phyloP scores from a whole-genome alignment of 2,329 filamentous ascomycete species.

The Elsinoe fawcettii region DNA sequence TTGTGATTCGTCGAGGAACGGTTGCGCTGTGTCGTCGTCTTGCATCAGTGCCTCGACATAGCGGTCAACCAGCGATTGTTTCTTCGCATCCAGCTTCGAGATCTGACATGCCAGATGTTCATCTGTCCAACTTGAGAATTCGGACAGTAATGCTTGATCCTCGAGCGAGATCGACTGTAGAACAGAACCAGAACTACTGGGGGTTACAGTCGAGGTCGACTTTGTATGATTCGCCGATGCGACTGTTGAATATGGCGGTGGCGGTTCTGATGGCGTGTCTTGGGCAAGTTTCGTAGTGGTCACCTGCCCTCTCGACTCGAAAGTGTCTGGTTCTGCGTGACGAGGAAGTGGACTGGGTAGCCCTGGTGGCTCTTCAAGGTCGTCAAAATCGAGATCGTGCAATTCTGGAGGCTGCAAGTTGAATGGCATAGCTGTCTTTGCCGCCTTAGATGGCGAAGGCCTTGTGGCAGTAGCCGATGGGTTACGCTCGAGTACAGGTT shows the following conservation, averaged over 20 bases:
- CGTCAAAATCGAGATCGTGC: neutral
- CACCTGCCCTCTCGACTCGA: constrained; percentile 15
- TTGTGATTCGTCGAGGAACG: constrained; percentile 19
- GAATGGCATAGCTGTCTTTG: neutral
- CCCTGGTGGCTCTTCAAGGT: neutral
- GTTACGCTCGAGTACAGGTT: neutral
- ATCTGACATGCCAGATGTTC: constrained; percentile 13
- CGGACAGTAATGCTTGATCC: constrained; percentile 15
- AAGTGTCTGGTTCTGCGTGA: too few species aligned
- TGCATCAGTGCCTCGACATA: constrained; percentile 11
- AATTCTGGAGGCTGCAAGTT: neutral
- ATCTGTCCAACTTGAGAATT: neutral
- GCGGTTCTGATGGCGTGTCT: constrained; percentile 26
- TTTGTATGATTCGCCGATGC: constrained; percentile 21
- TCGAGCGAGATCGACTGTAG: neutral
- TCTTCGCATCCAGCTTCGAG: neutral
- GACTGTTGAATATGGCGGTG: constrained; percentile 40
- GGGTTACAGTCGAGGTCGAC: neutral
- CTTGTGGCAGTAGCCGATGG: neutral
- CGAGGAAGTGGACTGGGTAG: neutral
- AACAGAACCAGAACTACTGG: constrained; percentile 10
- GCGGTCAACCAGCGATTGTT: neutral
- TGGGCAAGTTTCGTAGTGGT: constrained; percentile 27
- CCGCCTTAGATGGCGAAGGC: neutral
- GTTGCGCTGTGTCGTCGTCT: neutral